Base-by-base conservation (phyloP, 2,329 filamentous ascomycete species). In the Alternaria metachromatica region DNA sequence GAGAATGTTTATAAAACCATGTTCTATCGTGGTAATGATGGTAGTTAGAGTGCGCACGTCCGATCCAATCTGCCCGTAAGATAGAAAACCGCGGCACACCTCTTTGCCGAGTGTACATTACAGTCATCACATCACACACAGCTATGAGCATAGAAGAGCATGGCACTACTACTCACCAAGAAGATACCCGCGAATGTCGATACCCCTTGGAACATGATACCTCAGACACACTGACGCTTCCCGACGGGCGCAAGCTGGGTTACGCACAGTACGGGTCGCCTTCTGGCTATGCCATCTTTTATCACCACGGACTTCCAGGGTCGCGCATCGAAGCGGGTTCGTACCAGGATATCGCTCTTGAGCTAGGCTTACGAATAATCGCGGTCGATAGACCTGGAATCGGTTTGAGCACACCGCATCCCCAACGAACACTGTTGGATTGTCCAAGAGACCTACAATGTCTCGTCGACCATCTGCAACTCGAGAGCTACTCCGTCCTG, bases 221-320 rank as follows among this genome's bases (percentile, higher is more conserved):
- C 49, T 78, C 79, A 1, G 56, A 67, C 20, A 80, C 70, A 13
- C 46, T 79, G 11, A 72, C 60, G 1, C 77, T 81, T 3, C 65
- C 77, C 0, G 76, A 80, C 54, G 79, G 78, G 8, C 77, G 80
- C 13, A 78, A 72, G 57, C 68, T 82, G 2, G 76, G 78, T 6
- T 81, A 80, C 55, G 77, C 76, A 33, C 64, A 75, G 41, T 79
- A 78, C 48, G 76, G 77, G 6, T 69, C 69, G 4, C 67, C 63
- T 10, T 74, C 66, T 4, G 75, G 76, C 15, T 65, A 66, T 37
- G 23, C 76, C 0, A 68, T 78, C 18, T 55, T 79, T 11, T 77
- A 72, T 63, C 62, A 71, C 18, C 76, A 79, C n/a, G 76, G 76
- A 0, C 60, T 74, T 2, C 75, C 77, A 2, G 73, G 74, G 8